phyloP scores from a whole-genome alignment of 2,329 filamentous ascomycete species.

The Ophiostoma populinum region DNA sequence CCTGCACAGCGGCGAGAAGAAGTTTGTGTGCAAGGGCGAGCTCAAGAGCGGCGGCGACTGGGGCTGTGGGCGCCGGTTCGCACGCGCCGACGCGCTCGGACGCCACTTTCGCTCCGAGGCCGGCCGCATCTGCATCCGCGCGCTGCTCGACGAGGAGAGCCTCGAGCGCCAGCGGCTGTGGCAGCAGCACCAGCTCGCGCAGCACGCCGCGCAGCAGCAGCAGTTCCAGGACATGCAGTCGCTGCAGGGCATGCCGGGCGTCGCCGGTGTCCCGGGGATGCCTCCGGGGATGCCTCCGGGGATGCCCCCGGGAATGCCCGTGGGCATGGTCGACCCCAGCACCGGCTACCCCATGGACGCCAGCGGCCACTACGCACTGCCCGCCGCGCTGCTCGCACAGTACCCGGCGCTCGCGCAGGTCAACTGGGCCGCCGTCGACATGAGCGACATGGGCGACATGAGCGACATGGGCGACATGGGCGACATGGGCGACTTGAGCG shows the following conservation, averaged over 20 bases:
- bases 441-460: too few relatives aligned
- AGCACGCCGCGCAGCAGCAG: conserved; percentile 19
- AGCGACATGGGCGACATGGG: too few relatives aligned
- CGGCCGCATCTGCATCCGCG: conserved; percentile 89
- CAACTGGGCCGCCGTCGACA: conserved; percentile 54
- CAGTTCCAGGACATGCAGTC: conserved; percentile 25
- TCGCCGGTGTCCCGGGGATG: too few relatives aligned
- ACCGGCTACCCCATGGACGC: conserved; percentile 40
- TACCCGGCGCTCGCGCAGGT: conserved; percentile 85
- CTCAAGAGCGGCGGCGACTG: conserved; percentile 69
- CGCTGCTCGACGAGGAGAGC: conserved; percentile 88
- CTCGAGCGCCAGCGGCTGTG: conserved; percentile 60
- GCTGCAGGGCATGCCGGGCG: too few relatives aligned
- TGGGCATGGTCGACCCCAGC: conserved; percentile 33
- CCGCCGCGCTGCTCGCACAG: conserved; percentile 73
- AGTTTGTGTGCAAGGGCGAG: conserved; percentile 89
- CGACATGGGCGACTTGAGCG: conserved; percentile 47
- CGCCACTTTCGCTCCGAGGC: conserved; percentile 93
- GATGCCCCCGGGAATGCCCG: too few relatives aligned
- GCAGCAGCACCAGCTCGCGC: conserved; percentile 54
- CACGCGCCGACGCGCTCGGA: conserved; percentile 84
- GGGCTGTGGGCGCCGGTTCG: conserved; percentile 88
- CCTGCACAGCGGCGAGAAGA: conserved; percentile 92
- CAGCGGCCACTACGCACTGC: conserved; percentile 49
- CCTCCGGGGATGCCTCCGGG: too few relatives aligned